These are phyloP conservation scores for Tolypocladium ophioglossoides DNA, from an alignment of 2,329 filamentous ascomycete genomes.

Conservation along the genomic window DNA sequence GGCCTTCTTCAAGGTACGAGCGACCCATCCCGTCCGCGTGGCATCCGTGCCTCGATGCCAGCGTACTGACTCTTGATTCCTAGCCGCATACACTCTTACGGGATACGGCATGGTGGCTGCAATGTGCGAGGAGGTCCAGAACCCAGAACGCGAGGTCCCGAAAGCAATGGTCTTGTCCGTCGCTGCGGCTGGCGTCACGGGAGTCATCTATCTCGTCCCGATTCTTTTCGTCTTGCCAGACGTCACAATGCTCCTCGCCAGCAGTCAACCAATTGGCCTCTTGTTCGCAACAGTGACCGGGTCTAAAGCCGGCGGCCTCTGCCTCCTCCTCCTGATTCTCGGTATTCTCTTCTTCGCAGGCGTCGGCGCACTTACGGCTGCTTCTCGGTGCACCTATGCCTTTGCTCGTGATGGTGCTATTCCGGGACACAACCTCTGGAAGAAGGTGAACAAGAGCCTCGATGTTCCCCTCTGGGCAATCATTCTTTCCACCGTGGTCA, in stretches of 20 bases:
- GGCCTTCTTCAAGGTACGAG: slow-evolving; percentile 37
- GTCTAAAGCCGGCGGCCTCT: slow-evolving; percentile 62
- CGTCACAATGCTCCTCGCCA: slow-evolving; percentile 53
- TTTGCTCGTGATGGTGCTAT: slow-evolving; percentile 69
- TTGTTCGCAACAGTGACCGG: slow-evolving; percentile 69
- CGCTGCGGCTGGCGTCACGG: slow-evolving; percentile 52
- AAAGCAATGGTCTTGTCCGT: slow-evolving; percentile 59
- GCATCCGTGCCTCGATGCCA: not conserved
- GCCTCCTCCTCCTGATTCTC: slow-evolving; percentile 63
- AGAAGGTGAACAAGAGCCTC: slow-evolving; percentile 50
- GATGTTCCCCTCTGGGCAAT: slow-evolving; percentile 63
- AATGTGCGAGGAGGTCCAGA: slow-evolving; percentile 51
- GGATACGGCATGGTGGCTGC: slow-evolving; percentile 43
- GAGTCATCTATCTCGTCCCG: slow-evolving; percentile 55
- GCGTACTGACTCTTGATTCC: slow-evolving; percentile 16
- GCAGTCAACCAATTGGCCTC: slow-evolving; percentile 64
- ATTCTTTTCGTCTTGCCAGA: slow-evolving; percentile 68
- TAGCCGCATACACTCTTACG: slow-evolving; percentile 27
- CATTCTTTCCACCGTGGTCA: slow-evolving; percentile 55
- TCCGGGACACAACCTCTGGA: slow-evolving; percentile 57
- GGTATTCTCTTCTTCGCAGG: slow-evolving; percentile 71
- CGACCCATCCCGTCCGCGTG: not conserved
- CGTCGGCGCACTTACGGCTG: slow-evolving; percentile 64
- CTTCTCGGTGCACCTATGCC: slow-evolving; percentile 64
- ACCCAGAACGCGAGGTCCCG: slow-evolving; percentile 50